These are phyloP conservation scores for Akanthomyces muscarius DNA, from an alignment of 2,329 filamentous ascomycete genomes.

Conservation along the genomic window DNA sequence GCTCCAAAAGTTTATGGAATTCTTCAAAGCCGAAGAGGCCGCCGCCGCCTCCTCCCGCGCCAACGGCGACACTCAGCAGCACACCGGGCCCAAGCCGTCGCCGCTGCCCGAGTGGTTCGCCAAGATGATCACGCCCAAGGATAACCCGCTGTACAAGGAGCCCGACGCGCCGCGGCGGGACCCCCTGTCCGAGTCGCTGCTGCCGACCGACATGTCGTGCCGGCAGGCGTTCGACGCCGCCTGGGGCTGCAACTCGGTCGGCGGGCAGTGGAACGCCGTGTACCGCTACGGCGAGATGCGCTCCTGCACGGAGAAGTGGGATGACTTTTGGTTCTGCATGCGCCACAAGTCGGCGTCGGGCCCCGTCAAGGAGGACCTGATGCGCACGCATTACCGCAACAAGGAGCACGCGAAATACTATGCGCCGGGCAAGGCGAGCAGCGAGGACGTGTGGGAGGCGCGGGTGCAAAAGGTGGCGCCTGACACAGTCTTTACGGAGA, in stretches of 20 bases:
- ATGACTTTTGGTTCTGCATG: slow-evolving; percentile 98
- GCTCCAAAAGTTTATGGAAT: slow-evolving; percentile 50
- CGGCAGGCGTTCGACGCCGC: slow-evolving; percentile 85
- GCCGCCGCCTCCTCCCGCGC: slow-evolving; percentile 21
- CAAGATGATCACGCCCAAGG: slow-evolving; percentile 13
- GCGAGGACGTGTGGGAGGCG: slow-evolving; percentile 86
- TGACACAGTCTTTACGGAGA: slow-evolving; percentile 42
- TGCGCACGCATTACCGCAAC: slow-evolving; percentile 64
- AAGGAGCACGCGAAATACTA: slow-evolving; percentile 66
- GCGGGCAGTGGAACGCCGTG: slow-evolving; percentile 85
- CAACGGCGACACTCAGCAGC: slow-evolving; percentile 26
- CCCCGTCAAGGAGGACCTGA: slow-evolving; percentile 54
- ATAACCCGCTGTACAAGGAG: slow-evolving; percentile 9
- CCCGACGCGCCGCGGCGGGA: slow-evolving; percentile 31
- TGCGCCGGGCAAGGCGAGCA: slow-evolving; percentile 60
- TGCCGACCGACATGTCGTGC: slow-evolving; percentile 83
- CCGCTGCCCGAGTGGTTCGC: slow-evolving; percentile 13
- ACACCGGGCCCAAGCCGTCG: slow-evolving; percentile 8
- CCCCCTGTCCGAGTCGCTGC: slow-evolving; percentile 62
- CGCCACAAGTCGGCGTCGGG: slow-evolving; percentile 63
- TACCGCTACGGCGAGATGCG: slow-evolving; percentile 81
- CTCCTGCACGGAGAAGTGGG: slow-evolving; percentile 79
- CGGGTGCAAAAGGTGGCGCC: slow-evolving; percentile 58
- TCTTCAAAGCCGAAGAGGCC: slow-evolving; percentile 36
- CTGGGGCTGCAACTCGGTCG: slow-evolving; percentile 89